Conservation (phyloP, 805 yeast species). For the Osmozyma mogii region DNA sequence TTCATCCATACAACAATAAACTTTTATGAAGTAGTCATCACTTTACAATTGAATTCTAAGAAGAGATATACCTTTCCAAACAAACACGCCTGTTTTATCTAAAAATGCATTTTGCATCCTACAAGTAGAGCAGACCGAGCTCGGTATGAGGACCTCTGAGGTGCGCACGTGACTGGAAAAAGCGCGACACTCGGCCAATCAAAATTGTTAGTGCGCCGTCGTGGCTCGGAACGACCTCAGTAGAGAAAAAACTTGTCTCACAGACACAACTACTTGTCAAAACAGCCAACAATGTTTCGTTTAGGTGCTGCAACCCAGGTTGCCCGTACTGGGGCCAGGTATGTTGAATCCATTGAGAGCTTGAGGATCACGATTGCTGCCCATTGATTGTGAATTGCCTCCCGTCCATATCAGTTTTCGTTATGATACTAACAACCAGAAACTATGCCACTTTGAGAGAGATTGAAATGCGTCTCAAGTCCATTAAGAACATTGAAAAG, state of each 20-base stretch:
- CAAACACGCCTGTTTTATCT: no score
- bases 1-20: background rate
- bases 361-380: background rate
- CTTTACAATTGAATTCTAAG: no score
- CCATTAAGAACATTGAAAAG: conserved; percentile 97
- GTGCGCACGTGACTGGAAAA: background rate
- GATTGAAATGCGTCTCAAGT: conserved; percentile 95
- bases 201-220: background rate
- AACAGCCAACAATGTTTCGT: background rate
- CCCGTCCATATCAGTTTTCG: no score
- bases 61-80: no score
- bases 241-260: background rate
- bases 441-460: conserved; percentile 98
- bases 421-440: conserved; percentile 45
- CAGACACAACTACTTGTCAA: background rate
- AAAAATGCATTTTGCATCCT: no score
- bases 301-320: background rate
- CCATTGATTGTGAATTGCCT: no score
- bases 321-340: conserved; percentile 1
- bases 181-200: background rate
- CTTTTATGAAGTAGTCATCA: no score
- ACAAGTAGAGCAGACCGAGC: background rate
- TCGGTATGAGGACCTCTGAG: background rate
- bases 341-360: background rate
- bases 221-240: background rate